Conservation (phyloP, 208 protist genomes). For the Trypanosoma grayi region DNA sequence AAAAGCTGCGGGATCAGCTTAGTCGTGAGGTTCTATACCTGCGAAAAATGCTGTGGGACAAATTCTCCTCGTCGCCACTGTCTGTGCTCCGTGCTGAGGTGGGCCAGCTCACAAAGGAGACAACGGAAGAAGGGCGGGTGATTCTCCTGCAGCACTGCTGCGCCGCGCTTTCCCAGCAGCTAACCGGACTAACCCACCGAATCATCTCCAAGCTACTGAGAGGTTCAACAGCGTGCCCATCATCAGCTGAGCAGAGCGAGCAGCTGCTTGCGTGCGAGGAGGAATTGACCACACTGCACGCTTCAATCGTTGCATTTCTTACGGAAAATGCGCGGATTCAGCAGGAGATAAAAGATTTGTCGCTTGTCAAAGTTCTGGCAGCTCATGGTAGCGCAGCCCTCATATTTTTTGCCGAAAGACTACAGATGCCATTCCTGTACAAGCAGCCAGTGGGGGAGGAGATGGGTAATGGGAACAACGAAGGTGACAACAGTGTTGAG, state of each 20-base stretch:
- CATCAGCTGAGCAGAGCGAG: constrained; percentile 15
- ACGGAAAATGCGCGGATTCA: constrained; percentile 49
- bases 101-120: background rate
- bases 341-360: constrained; percentile 36
- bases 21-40: constrained; percentile 44
- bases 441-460: background rate
- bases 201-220: constrained; percentile 2
- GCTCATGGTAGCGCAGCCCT: background rate
- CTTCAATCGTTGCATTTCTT: constrained; percentile 39
- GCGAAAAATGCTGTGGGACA: constrained; percentile 27
- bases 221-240: constrained; percentile 6
- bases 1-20: constrained; percentile 29
- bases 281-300: constrained; percentile 29
- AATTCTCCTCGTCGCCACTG: background rate
- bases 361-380: constrained; percentile 10
- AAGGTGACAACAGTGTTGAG: background rate
- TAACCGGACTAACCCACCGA: constrained; percentile 2
- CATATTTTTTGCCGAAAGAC: constrained; percentile 4
- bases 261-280: constrained; percentile 26
- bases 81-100: background rate
- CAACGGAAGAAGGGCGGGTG: constrained; percentile 17
- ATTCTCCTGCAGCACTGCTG: constrained; percentile 20
- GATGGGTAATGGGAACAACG: background rate
- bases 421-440: background rate
- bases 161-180: constrained; percentile 1